phyloP scores from a whole-genome alignment of 169 alveolate species.

The Plasmodium relictum region DNA sequence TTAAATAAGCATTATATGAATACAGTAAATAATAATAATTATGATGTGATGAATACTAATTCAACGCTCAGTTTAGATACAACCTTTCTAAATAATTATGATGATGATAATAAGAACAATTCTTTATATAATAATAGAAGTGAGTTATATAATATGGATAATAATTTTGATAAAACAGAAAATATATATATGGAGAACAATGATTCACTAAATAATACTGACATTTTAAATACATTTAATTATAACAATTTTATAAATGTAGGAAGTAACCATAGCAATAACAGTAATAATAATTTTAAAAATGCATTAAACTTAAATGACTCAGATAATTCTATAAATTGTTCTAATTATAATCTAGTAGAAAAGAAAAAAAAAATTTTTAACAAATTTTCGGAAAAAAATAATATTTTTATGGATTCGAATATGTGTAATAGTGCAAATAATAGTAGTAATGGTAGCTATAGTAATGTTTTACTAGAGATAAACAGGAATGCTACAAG shows the following conservation, averaged over 20 bases:
- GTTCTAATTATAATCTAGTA: background rate
- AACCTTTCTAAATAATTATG: constrained; percentile 1
- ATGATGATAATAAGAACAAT: background rate
- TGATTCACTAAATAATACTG: background rate
- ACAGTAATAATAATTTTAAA: constrained; percentile 12
- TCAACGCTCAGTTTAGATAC: constrained; percentile 25
- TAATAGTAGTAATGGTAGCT: background rate
- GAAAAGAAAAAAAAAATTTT: background rate
- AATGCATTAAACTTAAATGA: constrained; percentile 11
- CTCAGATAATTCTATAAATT: background rate
- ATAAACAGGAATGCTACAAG: background rate
- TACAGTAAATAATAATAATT: background rate
- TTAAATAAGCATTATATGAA: background rate
- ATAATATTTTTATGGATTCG: constrained; percentile 2
- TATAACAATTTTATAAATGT: constrained; percentile 4
- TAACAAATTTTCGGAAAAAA: constrained; percentile 18
- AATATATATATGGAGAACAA: constrained; percentile 10
- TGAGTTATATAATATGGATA: background rate
- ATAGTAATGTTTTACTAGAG: background rate
- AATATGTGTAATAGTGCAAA: background rate
- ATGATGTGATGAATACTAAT: constrained; percentile 25
- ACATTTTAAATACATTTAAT: background rate
- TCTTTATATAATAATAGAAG: background rate
- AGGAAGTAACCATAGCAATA: constrained; percentile 4
- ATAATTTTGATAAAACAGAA: constrained; percentile 6